phyloP scores from a whole-genome alignment of 108 stramenopile genomes.

The Nitzschia sp. region DNA sequence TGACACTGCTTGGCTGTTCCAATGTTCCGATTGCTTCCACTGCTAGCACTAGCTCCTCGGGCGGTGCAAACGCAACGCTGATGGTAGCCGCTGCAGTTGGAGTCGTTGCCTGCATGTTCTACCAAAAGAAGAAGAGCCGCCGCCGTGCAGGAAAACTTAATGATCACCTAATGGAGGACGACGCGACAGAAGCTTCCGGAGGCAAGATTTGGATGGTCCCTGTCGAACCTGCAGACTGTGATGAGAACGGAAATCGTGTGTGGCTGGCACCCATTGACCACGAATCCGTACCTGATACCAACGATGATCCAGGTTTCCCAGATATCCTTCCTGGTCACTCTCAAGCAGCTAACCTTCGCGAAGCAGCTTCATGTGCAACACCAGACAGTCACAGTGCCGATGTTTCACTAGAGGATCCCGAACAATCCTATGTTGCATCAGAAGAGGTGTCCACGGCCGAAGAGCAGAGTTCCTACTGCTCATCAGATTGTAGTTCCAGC shows the following conservation, averaged over 20 bases:
- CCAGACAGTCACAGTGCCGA: too few species aligned
- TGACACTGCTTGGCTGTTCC: conserved; percentile 25
- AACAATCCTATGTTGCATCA: too few species aligned
- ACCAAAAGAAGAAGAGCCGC: conserved; percentile 3
- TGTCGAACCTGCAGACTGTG: conserved; percentile 20
- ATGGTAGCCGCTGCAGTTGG: conserved; percentile 3
- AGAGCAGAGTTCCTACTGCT: too few species aligned
- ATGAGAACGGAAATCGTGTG: conserved; percentile 9
- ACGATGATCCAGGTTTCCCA: conserved; percentile 11
- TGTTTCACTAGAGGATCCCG: too few species aligned
- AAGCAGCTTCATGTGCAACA: not conserved
- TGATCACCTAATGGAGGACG: conserved; percentile 9
- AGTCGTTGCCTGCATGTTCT: not conserved
- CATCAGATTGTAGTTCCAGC: too few species aligned
- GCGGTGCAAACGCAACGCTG: not conserved
- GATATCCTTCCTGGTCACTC: conserved; percentile 15
- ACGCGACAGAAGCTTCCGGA: not conserved
- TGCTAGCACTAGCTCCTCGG: not conserved
- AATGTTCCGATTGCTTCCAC: not conserved
- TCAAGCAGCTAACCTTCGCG: not conserved
- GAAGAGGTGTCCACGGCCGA: too few species aligned
- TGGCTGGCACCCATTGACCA: conserved; percentile 25
- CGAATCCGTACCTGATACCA: not conserved
- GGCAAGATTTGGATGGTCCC: conserved; percentile 29
- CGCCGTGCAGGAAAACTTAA: conserved; percentile 1